These are phyloP conservation scores for Abrus pulchellus DNA, from an alignment of 306 rosid species.

Conservation along the genomic window DNA sequence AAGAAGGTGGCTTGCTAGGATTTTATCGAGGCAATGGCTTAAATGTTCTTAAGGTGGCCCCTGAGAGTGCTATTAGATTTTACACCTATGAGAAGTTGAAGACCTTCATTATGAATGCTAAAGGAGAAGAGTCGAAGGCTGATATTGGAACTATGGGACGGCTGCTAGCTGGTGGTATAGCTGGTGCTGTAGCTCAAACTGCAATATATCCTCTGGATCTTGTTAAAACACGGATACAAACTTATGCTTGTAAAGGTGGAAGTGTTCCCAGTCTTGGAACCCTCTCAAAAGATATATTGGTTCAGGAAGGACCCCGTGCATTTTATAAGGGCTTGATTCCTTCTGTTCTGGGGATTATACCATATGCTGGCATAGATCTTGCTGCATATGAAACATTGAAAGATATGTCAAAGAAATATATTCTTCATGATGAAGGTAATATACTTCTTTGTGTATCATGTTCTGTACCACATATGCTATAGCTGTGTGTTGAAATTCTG, in stretches of 20 bases:
- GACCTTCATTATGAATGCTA: slow-evolving; percentile 58
- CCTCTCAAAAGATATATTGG: slow-evolving; percentile 82
- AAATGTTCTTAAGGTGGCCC: slow-evolving; percentile 94
- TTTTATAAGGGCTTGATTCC: slow-evolving; percentile 91
- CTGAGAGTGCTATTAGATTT: slow-evolving; percentile 94
- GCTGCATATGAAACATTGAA: slow-evolving; percentile 91
- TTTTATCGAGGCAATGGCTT: slow-evolving; percentile 95
- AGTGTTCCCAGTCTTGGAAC: slow-evolving; percentile 68
- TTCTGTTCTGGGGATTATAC: slow-evolving; percentile 92
- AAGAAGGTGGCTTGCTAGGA: slow-evolving; percentile 78
- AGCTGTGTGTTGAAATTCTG: slow-evolving; percentile 45
- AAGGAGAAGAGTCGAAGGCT: slow-evolving; percentile 62
- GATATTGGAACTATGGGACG: slow-evolving; percentile 74
- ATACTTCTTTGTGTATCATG: slow-evolving; percentile 41
- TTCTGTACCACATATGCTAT: slow-evolving; percentile 47
- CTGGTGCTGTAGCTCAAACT: slow-evolving; percentile 96
- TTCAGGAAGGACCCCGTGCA: slow-evolving; percentile 92
- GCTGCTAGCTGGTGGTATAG: slow-evolving; percentile 85
- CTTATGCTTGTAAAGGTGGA: slow-evolving; percentile 66
- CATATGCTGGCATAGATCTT: slow-evolving; percentile 96
- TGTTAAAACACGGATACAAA: slow-evolving; percentile 89
- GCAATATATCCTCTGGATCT: slow-evolving; percentile 94
- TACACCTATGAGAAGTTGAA: slow-evolving; percentile 84
- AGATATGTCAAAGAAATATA: slow-evolving; percentile 85
- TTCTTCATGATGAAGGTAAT: slow-evolving; percentile 80